Base-by-base conservation (phyloP, 2,329 filamentous ascomycete genomes). In the Aspergillus sclerotialis region DNA sequence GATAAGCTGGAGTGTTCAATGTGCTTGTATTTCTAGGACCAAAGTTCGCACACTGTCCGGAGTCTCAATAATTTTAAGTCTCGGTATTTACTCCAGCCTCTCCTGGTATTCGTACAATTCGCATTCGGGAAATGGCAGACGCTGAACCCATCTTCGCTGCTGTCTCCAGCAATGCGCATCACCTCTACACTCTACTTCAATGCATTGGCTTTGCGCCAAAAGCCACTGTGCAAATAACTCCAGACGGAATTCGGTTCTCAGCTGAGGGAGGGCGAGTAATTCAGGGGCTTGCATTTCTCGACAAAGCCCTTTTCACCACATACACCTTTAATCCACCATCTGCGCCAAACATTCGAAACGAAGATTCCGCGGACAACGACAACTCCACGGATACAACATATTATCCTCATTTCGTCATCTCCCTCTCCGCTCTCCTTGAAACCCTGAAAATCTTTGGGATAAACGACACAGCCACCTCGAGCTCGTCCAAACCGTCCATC, bases 381-480 rank as follows among this genome's bases (percentile, higher is more conserved):
- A 60, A 70, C 15, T 49, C 63, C 5, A 41, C 56, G 7, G 52
- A 61, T 7, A 42, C 53, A 14, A 40, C 51, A 4, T 42, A 56
- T 4, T 71, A 76, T 18, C 80, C 85, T 6, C 76, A 75, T 33
- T 98, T 98, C 56, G 82, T 93, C 55, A 82, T 96, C 44, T 92
- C 88, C 2, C 75, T 98, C 7, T 73, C 82, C 4, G 85, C 90
- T 12, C 75, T 98, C 3, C 76, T 98, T 34, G 92, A 96, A 64
- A 94, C 90, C 0, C 73, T 98, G 6, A 90, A 95, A 53, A 96
- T 98, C 32, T 94, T 98, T 53, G 87, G 87, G 32, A 76, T 89
- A 29, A 83, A 85, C 45, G 71, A 78, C 10, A 68, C 76, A 5
- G 46, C 69, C 67, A 26, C 73, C 4, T 37, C 41, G 15, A 42